phyloP scores from a whole-genome alignment of 2,329 filamentous ascomycete genomes.

The Helicocarpus griseus region DNA sequence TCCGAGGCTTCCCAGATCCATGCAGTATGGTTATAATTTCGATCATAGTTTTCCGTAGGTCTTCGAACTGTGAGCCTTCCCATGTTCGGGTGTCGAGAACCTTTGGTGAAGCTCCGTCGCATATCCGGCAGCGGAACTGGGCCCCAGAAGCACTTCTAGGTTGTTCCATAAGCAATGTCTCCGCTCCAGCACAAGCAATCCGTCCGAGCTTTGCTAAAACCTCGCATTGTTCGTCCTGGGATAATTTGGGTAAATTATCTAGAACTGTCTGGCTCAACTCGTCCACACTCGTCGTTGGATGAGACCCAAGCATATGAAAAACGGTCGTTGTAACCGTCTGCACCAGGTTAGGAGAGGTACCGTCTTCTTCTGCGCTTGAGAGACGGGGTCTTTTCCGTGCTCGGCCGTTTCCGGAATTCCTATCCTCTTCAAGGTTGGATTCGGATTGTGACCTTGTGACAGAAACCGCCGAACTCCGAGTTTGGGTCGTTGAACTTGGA shows the following conservation, averaged over 20 bases:
- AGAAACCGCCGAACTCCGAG: background rate
- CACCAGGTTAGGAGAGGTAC: conserved; percentile 21
- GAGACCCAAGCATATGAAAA: conserved; percentile 26
- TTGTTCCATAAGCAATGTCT: conserved; percentile 30
- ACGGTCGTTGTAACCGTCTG: conserved; percentile 25
- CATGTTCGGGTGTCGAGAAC: conserved; percentile 10
- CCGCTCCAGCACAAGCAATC: conserved; percentile 47
- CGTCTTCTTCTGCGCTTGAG: conserved; percentile 24
- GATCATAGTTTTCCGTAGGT: conserved; percentile 35
- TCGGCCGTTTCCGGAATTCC: conserved; percentile 13
- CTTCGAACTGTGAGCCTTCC: conserved; percentile 18
- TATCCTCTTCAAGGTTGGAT: conserved; percentile 3
- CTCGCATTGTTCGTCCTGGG: conserved; percentile 43
- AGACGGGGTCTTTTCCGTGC: conserved; percentile 28
- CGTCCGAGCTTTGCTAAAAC: conserved; percentile 48
- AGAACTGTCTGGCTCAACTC: conserved; percentile 35
- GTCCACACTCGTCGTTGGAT: conserved; percentile 25
- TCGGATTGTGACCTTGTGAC: conserved; percentile 5
- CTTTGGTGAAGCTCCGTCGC: conserved; percentile 24
- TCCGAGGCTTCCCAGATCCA: conserved; percentile 49
- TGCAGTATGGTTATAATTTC: conserved; percentile 31
- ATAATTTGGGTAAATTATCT: conserved; percentile 36
- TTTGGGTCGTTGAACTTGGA: background rate
- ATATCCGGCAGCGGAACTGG: conserved; percentile 26
- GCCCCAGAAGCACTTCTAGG: conserved; percentile 16